Evolutionary conservation across 495 filamentous ascomycete species (phyloP).

Genomic region (Hypoxylon intermedium): DNA sequence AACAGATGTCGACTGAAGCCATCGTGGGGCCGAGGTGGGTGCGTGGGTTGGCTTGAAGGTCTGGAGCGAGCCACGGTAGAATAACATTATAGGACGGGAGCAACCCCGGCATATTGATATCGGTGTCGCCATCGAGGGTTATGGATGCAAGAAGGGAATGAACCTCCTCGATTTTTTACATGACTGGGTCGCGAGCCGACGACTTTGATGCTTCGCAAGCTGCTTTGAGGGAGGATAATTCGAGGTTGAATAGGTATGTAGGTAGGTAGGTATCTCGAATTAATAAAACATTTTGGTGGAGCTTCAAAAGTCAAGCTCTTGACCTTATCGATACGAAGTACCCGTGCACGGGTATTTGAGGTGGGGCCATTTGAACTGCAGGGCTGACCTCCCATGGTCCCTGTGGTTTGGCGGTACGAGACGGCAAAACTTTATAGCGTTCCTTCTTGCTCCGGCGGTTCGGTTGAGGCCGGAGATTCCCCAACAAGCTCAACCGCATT

Average conservation of each 20-base stretch:
- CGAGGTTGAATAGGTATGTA: neutral
- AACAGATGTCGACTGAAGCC: constrained; percentile 32
- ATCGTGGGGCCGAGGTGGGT: neutral
- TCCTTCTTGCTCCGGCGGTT: constrained; percentile 32
- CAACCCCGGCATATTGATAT: constrained; percentile 24
- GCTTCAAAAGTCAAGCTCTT: neutral
- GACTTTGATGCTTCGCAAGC: neutral
- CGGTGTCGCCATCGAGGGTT: constrained; percentile 10
- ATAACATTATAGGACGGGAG: constrained; percentile 10
- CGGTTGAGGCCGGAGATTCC: constrained; percentile 41
- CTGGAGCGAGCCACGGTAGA: constrained; percentile 5
- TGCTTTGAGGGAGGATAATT: neutral
- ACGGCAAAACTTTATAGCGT: constrained; percentile 36
- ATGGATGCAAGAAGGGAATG: neutral
- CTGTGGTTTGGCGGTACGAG: constrained; percentile 4
- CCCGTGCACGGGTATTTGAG: too few relatives aligned
- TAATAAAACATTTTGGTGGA: neutral
- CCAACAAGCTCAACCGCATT: constrained; percentile 39
- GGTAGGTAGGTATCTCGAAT: neutral
- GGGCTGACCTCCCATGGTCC: too few relatives aligned
- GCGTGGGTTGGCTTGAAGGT: constrained; percentile 7
- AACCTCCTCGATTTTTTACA: constrained; percentile 6
- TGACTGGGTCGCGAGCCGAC: constrained; percentile 5
- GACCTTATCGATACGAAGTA: constrained; percentile 23
- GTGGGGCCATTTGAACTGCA: neutral